These are phyloP conservation scores for Amniculicola lignicola DNA, from an alignment of 495 filamentous ascomycete genomes.

Conservation along the genomic window DNA sequence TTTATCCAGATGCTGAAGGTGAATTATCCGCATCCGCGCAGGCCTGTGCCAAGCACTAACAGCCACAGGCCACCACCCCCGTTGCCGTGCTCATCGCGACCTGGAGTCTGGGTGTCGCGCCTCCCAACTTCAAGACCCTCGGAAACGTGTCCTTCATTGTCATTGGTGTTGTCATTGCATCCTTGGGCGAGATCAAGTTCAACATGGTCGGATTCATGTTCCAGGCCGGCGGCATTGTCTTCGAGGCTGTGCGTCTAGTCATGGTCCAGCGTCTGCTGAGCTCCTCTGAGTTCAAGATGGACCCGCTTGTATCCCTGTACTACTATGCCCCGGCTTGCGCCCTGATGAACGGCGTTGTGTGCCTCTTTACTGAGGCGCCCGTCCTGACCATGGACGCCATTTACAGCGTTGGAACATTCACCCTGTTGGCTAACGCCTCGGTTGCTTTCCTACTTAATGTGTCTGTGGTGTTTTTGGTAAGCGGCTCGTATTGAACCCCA, in stretches of 20 bases:
- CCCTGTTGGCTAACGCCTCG: conserved; percentile 73
- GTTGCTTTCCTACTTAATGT: conserved; percentile 88
- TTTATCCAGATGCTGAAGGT: conserved; percentile 99
- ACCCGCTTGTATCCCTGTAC: conserved; percentile 91
- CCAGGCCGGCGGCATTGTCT: conserved; percentile 78
- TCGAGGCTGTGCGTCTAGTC: conserved; percentile 86
- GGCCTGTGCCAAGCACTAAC: conserved; percentile 9
- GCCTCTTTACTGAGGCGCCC: conserved; percentile 75
- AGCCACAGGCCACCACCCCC: conserved; percentile 73
- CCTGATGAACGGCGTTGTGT: conserved; percentile 77
- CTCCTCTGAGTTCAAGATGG: conserved; percentile 95
- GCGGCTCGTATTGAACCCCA: conserved; percentile 35
- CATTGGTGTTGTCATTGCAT: conserved; percentile 83
- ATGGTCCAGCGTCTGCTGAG: conserved; percentile 88
- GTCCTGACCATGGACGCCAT: conserved; percentile 68
- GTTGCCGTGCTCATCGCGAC: conserved; percentile 82
- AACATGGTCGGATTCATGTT: conserved; percentile 81
- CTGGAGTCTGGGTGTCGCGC: conserved; percentile 76
- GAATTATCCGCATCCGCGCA: conserved; percentile 29
- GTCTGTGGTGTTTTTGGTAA: conserved; percentile 90
- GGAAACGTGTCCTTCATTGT: conserved; percentile 87
- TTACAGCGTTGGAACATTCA: conserved; percentile 68
- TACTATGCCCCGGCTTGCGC: conserved; percentile 94
- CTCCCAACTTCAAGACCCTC: conserved; percentile 74
- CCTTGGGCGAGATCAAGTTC: conserved; percentile 90